Evolutionary conservation across 2,329 filamentous ascomycete species (phyloP).

Genomic region (Ascochyta lentis): DNA sequence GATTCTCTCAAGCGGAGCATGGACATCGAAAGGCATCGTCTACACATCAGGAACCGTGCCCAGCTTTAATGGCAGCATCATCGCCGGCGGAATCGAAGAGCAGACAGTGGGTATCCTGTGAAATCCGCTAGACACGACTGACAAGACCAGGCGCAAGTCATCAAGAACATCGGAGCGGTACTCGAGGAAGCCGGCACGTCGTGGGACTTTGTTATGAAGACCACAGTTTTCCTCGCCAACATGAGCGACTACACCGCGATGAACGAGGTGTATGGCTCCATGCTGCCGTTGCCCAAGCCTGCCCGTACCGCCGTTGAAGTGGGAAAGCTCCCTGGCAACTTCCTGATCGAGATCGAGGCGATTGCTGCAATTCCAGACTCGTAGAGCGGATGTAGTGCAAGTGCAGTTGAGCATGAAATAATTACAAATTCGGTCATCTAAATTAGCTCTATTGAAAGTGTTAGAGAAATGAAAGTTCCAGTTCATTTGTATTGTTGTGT

Average conservation of each 20-base stretch:
- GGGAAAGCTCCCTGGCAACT: slow-evolving; percentile 41
- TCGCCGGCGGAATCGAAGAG: slow-evolving; percentile 34
- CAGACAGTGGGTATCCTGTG: slow-evolving; percentile 26
- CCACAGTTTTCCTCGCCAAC: slow-evolving; percentile 41
- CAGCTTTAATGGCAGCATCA: slow-evolving; percentile 36
- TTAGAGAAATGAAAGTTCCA: no score
- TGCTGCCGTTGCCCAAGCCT: slow-evolving; percentile 41
- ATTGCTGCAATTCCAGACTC: slow-evolving; percentile 40
- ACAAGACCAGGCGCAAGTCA: slow-evolving; percentile 38
- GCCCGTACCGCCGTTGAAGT: slow-evolving; percentile 41
- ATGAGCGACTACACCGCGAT: slow-evolving; percentile 44
- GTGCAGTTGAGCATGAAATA: no score
- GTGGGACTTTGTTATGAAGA: slow-evolving; percentile 45
- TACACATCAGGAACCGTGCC: slow-evolving; percentile 42
- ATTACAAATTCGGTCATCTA: no score
- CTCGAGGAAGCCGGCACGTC: slow-evolving; percentile 43
- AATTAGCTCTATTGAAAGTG: no score
- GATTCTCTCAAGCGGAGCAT: slow-evolving; percentile 39
- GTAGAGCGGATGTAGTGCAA: neutral
- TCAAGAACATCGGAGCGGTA: slow-evolving; percentile 41
- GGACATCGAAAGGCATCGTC: slow-evolving; percentile 41
- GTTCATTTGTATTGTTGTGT: no score
- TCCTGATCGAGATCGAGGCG: slow-evolving; percentile 43
- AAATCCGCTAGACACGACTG: neutral
- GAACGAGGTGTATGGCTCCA: slow-evolving; percentile 42